These are phyloP conservation scores for Echria macrotheca DNA, from an alignment of 495 filamentous ascomycete species.

Conservation along the genomic window DNA sequence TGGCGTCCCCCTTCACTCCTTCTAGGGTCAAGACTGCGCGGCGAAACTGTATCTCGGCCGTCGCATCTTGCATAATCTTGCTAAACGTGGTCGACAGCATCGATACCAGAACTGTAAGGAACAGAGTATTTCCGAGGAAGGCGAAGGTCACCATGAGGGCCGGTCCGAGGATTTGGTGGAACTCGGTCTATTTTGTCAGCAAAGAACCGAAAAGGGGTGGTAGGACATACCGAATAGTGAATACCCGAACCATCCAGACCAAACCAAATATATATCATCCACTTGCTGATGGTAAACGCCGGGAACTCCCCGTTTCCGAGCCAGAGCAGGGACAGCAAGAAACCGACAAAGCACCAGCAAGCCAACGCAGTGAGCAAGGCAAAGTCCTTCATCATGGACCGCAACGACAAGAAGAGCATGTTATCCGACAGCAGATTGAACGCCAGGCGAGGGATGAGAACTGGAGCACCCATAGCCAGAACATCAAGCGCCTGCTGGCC, in stretches of 20 bases:
- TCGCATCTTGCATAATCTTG: slow-evolving; percentile 58
- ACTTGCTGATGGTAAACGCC: slow-evolving; percentile 57
- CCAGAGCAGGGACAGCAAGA: slow-evolving; percentile 67
- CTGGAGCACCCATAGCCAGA: slow-evolving; percentile 61
- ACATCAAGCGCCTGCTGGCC: slow-evolving; percentile 60
- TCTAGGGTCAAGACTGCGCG: slow-evolving; percentile 68
- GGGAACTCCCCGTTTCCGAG: slow-evolving; percentile 47
- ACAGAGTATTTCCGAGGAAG: slow-evolving; percentile 70
- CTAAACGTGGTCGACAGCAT: slow-evolving; percentile 70
- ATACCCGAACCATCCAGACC: slow-evolving; percentile 70
- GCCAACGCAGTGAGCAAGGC: slow-evolving; percentile 57
- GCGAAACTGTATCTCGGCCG: slow-evolving; percentile 66
- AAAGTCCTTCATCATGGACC: slow-evolving; percentile 73
- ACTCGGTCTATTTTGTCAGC: slow-evolving; percentile 37
- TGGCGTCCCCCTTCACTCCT: slow-evolving; percentile 67
- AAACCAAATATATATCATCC: slow-evolving; percentile 82
- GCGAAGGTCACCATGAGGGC: slow-evolving; percentile 66
- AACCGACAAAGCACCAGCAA: slow-evolving; percentile 68
- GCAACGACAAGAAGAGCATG: slow-evolving; percentile 63
- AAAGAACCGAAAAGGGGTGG: not conserved
- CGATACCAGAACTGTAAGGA: slow-evolving; percentile 69
- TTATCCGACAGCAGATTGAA: slow-evolving; percentile 72
- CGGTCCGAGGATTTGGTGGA: slow-evolving; percentile 63
- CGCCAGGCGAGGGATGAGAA: slow-evolving; percentile 65
- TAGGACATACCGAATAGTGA: slow-evolving; percentile 45